These are phyloP conservation scores for Actinomucor elegans DNA, from an alignment of 371 early-diverging fungal species.

Conservation along the genomic window DNA sequence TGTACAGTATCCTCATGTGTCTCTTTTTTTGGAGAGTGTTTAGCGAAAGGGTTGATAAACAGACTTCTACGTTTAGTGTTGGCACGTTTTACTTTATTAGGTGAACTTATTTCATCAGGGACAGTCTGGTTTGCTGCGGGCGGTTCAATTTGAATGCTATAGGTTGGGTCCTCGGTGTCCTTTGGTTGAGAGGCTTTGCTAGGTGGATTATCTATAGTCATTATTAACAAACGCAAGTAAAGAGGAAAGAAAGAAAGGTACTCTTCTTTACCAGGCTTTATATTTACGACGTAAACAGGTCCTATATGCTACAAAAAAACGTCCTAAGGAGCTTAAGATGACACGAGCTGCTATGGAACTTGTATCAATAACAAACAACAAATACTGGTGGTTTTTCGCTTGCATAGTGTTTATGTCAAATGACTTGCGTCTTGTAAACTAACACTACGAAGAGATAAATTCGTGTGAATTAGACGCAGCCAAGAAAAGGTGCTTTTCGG, in stretches of 20 bases:
- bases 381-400: background rate
- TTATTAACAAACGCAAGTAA: background rate
- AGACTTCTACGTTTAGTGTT: background rate
- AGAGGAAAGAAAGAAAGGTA: background rate
- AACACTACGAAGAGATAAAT: no score
- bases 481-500: no score
- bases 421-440: background rate
- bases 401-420: slow-evolving; percentile 5
- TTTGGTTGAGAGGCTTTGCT: background rate
- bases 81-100: slow-evolving; percentile 6
- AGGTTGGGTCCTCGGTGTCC: background rate
- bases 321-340: background rate
- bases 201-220: slow-evolving; percentile 6
- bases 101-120: background rate
- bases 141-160: slow-evolving; percentile 10
- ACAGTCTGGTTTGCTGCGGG: background rate
- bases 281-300: no score
- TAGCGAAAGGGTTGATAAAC: background rate
- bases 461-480: no score
- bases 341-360: background rate
- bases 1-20: background rate
- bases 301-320: no score
- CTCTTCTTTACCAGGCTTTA: no score
- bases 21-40: background rate
- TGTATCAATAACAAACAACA: background rate